Percentiles rank a stretch among this genome's conserved stretches.
Evolutionary conservation across 495 filamentous ascomycete genomes (phyloP).

Genomic region (Echria macrotheca): DNA sequence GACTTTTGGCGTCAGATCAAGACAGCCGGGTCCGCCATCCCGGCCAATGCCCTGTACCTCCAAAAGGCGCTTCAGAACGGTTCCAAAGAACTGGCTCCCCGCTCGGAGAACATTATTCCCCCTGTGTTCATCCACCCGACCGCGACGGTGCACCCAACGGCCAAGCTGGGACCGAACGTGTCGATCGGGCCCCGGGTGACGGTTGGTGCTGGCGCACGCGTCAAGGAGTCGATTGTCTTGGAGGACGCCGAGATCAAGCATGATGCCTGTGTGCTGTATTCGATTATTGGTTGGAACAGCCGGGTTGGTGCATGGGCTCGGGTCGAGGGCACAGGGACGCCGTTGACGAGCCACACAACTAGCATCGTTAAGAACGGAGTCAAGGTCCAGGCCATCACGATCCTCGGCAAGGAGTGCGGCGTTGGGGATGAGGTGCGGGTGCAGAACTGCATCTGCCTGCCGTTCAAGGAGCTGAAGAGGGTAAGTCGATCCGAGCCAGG

Average conservation of each 20-base stretch:
- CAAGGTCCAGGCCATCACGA: slow-evolving; percentile 98
- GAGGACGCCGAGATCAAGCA: slow-evolving; percentile 96
- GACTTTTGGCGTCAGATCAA: slow-evolving; percentile 99
- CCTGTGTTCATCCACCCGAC: slow-evolving; percentile 97
- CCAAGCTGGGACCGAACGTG: slow-evolving; percentile 95
- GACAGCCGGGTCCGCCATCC: slow-evolving; percentile 94
- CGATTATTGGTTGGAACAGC: slow-evolving; percentile 96
- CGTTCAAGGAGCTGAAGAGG: slow-evolving; percentile 97
- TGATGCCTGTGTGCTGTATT: slow-evolving; percentile 92
- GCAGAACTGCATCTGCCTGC: slow-evolving; percentile 97
- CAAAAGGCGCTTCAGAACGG: slow-evolving; percentile 86
- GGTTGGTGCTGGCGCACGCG: slow-evolving; percentile 80
- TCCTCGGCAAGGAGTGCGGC: slow-evolving; percentile 91
- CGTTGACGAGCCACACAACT: slow-evolving; percentile 82
- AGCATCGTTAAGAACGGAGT: slow-evolving; percentile 95
- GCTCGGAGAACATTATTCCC: slow-evolving; percentile 84
- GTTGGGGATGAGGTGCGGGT: slow-evolving; percentile 95
- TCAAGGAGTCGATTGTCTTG: slow-evolving; percentile 95
- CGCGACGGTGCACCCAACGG: slow-evolving; percentile 87
- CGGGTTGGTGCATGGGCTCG: slow-evolving; percentile 95
- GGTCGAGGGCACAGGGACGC: slow-evolving; percentile 92
- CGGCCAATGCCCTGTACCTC: slow-evolving; percentile 95
- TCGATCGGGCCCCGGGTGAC: slow-evolving; percentile 82
- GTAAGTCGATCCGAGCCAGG: slow-evolving; percentile 45
- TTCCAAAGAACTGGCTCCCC: slow-evolving; percentile 74